Conservation (phyloP, 2,329 filamentous ascomycete species). For the Alternaria angustiovoidea region DNA sequence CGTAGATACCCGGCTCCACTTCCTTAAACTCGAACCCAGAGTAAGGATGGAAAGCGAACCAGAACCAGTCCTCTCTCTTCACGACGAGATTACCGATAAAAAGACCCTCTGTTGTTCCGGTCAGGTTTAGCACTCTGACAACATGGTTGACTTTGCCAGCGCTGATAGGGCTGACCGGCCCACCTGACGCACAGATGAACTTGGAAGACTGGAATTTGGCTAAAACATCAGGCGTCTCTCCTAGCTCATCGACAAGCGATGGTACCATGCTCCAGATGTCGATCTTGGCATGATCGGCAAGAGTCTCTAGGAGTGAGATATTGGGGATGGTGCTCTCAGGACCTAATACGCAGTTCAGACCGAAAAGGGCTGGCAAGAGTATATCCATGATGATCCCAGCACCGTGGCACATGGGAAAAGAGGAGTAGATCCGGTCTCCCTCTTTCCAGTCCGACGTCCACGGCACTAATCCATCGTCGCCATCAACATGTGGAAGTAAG, state of each 20-base stretch:
- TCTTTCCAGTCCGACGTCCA: slow-evolving; percentile 34
- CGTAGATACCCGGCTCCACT: slow-evolving; percentile 38
- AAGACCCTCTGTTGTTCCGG: slow-evolving; percentile 33
- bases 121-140: slow-evolving; percentile 29
- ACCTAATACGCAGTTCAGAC: slow-evolving; percentile 49
- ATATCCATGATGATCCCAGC: slow-evolving; percentile 56
- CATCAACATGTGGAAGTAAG: slow-evolving; percentile 44
- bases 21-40: slow-evolving; percentile 35
- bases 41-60: slow-evolving; percentile 34
- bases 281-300: slow-evolving; percentile 47
- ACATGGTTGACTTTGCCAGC: slow-evolving; percentile 28
- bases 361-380: slow-evolving; percentile 49
- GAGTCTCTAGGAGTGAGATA: slow-evolving; percentile 45
- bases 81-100: slow-evolving; percentile 30
- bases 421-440: slow-evolving; percentile 35
- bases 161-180: slow-evolving; percentile 32
- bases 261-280: slow-evolving; percentile 34
- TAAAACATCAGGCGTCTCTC: slow-evolving; percentile 29
- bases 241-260: slow-evolving; percentile 36
- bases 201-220: slow-evolving; percentile 27
- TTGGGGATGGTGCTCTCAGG: slow-evolving; percentile 49
- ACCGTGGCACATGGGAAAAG: slow-evolving; percentile 50
- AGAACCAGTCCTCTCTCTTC: slow-evolving; percentile 29
- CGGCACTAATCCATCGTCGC: slow-evolving; percentile 28
- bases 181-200: slow-evolving; percentile 48